These are phyloP conservation scores for Coleophoma cylindrospora DNA, from an alignment of 2,329 filamentous ascomycete genomes.

Conservation along the genomic window DNA sequence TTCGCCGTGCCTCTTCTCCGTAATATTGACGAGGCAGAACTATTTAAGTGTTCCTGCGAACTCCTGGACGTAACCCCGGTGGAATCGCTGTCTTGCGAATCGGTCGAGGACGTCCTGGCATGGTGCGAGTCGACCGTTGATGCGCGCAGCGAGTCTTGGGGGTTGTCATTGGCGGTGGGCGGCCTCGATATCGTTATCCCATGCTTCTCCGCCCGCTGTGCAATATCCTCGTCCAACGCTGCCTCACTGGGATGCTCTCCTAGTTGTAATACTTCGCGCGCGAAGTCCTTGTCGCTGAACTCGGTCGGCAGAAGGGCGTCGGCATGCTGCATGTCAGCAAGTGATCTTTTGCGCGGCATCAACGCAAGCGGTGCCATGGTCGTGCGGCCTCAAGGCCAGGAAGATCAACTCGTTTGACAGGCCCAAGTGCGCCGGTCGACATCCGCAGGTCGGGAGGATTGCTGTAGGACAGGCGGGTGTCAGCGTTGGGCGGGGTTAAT, in stretches of 20 bases:
- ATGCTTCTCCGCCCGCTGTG: constrained; percentile 18
- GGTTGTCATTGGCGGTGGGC: constrained; percentile 6
- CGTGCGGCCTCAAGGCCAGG: neutral
- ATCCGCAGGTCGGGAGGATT: neutral
- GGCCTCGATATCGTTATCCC: constrained; percentile 21
- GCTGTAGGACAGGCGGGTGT: neutral
- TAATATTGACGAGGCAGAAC: constrained; percentile 1
- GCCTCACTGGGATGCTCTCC: constrained; percentile 18
- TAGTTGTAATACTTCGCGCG: constrained; percentile 23
- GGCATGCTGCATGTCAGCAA: constrained; percentile 13
- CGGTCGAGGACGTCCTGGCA: constrained; percentile 19
- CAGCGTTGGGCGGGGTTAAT: too few species aligned
- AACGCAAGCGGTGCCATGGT: constrained; percentile 12
- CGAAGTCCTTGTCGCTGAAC: constrained; percentile 21
- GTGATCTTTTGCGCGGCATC: constrained; percentile 12
- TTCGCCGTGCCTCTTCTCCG: constrained; percentile 11
- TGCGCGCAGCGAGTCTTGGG: constrained; percentile 15
- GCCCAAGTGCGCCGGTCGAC: neutral
- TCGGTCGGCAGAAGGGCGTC: constrained; percentile 10
- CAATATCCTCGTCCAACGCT: constrained; percentile 16
- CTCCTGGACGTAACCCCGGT: constrained; percentile 22
- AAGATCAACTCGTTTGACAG: neutral
- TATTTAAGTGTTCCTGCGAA: constrained; percentile 14
- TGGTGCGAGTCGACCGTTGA: constrained; percentile 18
- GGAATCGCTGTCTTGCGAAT: constrained; percentile 18